These are phyloP conservation scores for Crithidia bombi DNA, from an alignment of 208 protist species.

Conservation along the genomic window DNA sequence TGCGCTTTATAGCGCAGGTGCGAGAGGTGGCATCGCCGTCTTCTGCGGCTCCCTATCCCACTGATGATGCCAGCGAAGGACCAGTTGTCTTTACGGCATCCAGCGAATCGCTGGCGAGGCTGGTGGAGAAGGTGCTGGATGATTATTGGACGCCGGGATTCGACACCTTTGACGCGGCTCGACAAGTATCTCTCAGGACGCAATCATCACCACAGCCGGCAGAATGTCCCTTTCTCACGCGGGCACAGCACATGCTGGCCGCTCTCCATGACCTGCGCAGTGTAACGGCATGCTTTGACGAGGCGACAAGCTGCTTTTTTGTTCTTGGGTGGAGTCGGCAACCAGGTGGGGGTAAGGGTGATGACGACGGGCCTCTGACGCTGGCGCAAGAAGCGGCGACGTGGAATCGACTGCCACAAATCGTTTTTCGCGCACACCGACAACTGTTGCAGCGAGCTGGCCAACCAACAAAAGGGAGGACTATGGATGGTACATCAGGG, in stretches of 20 bases:
- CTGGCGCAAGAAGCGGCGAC: background rate
- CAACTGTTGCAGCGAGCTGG: background rate
- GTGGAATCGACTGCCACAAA: background rate
- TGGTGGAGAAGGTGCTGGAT: background rate
- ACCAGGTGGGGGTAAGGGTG: background rate
- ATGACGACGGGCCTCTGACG: background rate
- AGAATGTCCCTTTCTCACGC: background rate
- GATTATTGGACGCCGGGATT: background rate
- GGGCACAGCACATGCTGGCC: background rate
- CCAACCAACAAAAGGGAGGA: background rate
- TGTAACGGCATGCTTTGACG: background rate
- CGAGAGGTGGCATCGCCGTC: background rate
- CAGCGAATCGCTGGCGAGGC: background rate
- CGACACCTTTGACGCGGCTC: background rate
- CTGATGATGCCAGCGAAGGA: background rate
- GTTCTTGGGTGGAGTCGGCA: background rate
- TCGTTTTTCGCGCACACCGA: conserved; percentile 1
- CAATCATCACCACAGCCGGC: background rate
- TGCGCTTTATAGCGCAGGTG: background rate
- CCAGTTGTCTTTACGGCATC: background rate
- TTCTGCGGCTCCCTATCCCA: background rate
- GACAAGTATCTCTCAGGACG: background rate
- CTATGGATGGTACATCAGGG: background rate
- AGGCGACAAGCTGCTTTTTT: background rate
- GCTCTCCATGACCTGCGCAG: background rate